Conservation (phyloP, 108 stramenopile species). For the Skeletonema tropicum region DNA sequence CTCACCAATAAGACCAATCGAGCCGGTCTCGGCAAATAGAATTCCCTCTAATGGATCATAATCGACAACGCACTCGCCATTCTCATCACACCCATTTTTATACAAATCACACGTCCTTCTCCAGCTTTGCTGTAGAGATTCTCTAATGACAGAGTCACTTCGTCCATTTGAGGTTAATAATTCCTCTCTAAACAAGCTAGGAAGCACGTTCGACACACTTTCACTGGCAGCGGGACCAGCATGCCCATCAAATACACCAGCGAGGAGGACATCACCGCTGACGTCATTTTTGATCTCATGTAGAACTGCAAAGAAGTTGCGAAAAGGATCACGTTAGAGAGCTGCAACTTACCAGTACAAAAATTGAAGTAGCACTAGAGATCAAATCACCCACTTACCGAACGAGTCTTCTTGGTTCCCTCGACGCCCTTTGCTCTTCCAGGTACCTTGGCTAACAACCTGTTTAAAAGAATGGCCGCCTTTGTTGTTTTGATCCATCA, state of each 20-base stretch:
- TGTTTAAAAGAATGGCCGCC: slow-evolving; percentile 3
- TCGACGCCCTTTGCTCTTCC: slow-evolving; percentile 72
- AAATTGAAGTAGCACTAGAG: not conserved
- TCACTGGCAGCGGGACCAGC: slow-evolving; percentile 71
- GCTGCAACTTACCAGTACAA: not conserved
- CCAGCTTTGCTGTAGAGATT: slow-evolving; percentile 60
- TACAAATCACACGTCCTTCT: slow-evolving; percentile 60
- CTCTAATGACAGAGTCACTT: slow-evolving; percentile 8
- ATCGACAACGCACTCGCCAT: slow-evolving; percentile 64
- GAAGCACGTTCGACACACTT: slow-evolving; percentile 56
- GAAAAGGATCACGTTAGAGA: slow-evolving; percentile 1
- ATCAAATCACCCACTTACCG: slow-evolving; percentile 29
- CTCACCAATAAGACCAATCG: not conserved
- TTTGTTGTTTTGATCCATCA: slow-evolving; percentile 1
- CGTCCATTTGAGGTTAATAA: slow-evolving; percentile 24
- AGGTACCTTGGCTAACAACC: slow-evolving; percentile 69
- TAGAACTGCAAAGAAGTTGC: slow-evolving; percentile 38
- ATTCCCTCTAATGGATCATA: slow-evolving; percentile 52
- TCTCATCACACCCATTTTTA: slow-evolving; percentile 59
- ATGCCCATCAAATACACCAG: slow-evolving; percentile 85
- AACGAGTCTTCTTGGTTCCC: slow-evolving; percentile 76
- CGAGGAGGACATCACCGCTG: slow-evolving; percentile 57
- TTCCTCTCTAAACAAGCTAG: slow-evolving; percentile 53
- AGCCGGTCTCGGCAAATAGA: not conserved
- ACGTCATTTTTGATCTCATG: slow-evolving; percentile 63